Conservation (phyloP, 1,284 basidiomycete species). For the Tilletia indica region DNA sequence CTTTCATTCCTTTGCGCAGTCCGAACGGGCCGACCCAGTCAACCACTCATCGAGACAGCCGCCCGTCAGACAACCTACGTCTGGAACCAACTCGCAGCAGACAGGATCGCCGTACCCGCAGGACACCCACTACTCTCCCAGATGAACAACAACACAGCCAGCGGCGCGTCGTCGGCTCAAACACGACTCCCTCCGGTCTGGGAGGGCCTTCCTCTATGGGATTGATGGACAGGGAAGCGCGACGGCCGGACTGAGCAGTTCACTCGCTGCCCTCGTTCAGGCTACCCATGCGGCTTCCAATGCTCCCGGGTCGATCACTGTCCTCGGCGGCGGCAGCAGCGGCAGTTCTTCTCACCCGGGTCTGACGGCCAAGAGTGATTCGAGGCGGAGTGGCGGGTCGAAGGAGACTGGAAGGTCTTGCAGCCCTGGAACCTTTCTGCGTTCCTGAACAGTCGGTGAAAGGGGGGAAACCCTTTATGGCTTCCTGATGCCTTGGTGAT, state of each 20-base stretch:
- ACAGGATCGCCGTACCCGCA: conserved; percentile 12
- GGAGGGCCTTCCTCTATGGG: neutral
- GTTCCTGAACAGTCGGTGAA: conserved; percentile 9
- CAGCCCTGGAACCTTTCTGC: neutral
- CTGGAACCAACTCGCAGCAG: conserved; percentile 28
- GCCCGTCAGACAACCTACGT: conserved; percentile 46
- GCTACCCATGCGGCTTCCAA: neutral
- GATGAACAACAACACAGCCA: neutral
- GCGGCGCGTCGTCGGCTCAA: neutral
- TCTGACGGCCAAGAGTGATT: neutral
- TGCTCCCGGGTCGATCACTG: neutral
- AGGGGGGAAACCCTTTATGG: neutral
- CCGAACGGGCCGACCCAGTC: conserved; percentile 40
- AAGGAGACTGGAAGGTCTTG: conserved; percentile 12
- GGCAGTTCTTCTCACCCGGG: neutral
- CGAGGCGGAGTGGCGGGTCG: neutral
- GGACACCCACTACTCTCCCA: neutral
- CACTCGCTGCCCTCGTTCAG: neutral
- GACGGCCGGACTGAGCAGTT: neutral
- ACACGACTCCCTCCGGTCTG: neutral
- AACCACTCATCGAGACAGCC: conserved; percentile 47
- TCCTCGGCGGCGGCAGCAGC: neutral
- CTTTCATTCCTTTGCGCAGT: conserved; percentile 18
- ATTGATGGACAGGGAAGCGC: neutral
- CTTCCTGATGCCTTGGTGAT: neutral